phyloP scores from a whole-genome alignment of 179 eudicot genomes.

The Silene coronaria region DNA sequence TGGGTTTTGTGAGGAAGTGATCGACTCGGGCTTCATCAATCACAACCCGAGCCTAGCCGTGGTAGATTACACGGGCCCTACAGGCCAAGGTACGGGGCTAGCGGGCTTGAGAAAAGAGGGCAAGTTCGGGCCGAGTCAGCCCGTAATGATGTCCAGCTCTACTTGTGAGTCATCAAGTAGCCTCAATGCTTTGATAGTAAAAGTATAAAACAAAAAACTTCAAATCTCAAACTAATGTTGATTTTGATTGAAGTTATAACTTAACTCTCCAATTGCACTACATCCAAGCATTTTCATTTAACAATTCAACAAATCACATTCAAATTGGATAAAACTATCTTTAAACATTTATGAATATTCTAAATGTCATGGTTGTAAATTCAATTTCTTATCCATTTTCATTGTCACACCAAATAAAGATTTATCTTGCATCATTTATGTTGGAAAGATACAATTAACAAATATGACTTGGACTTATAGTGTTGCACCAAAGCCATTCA shows the following conservation, averaged over 20 bases:
- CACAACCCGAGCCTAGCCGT: too few species aligned
- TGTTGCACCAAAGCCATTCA: conserved; percentile 5
- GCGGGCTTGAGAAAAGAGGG: too few species aligned
- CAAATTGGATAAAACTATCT: not conserved
- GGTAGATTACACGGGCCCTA: too few species aligned
- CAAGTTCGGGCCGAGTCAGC: too few species aligned
- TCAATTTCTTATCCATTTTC: not conserved
- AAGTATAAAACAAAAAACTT: not conserved
- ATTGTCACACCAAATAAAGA: conserved; percentile 4
- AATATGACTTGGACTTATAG: conserved; percentile 10
- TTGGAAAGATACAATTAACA: conserved; percentile 3
- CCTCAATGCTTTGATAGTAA: not conserved
- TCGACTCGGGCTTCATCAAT: too few species aligned
- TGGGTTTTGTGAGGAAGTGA: too few species aligned
- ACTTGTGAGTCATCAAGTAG: not conserved
- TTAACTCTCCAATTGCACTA: not conserved
- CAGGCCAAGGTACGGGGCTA: too few species aligned
- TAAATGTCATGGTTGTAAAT: conserved; percentile 22
- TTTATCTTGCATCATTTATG: conserved; percentile 17
- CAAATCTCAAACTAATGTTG: not conserved
- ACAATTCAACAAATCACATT: not conserved
- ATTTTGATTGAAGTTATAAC: conserved; percentile 1
- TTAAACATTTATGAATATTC: not conserved
- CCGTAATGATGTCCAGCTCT: too few species aligned
- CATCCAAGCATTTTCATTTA: not conserved